Evolutionary conservation across 2,329 filamentous ascomycete species (phyloP), one percentile per base, ranked within the genome.

Genomic region (Albifimbria verrucaria): DNA sequence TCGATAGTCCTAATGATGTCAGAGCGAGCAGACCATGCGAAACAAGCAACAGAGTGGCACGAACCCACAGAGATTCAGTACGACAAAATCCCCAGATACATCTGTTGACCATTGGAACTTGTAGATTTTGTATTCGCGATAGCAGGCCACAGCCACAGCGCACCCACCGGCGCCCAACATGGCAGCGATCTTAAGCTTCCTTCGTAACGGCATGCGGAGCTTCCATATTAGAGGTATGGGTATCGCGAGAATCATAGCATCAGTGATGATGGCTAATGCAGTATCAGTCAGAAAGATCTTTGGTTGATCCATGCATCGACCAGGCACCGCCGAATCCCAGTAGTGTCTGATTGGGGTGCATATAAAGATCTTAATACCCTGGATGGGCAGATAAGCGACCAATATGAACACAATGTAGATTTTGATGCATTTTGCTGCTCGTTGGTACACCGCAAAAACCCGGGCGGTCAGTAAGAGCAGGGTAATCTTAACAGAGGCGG

Each of bases 321-420:
- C 46, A 7, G 46, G 46, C 9, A 48, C 3, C 18, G 10, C 21
- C 6, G 24, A 12, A 26, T 32, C 20, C 46, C 46, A 48, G 25
- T 48, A 48, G 24, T 26, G 46, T 36, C 36, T 48, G 24, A 48
- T 48, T 3, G 46, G 46, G 17, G 46, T 48, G 46, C 46, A 48
- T n/a, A 48, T 48, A 17, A 36, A 32, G n/a, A 48, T 48, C 46
- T 48, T 48, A 17, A 48, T 17, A 21, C 17, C 17, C n/a, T 48
- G 46, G 11, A 48, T 26, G n/a, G 46, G 46, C 24, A 48, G 11
- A n/a, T 48, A 48, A 17, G 46, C 46, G 24, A 48, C n/a, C 3
- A 48, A 21, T 7, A 48, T 32, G 46, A 48, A 48, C 46, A 24
- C 32, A 17, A 36, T 48, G 25, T 48, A 48, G 46, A 20, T n/a